Evolutionary conservation across 345 rosid genomes (phyloP), one percentile per base, ranked within the genome.

Genomic region (Lepidium aucheri): DNA sequence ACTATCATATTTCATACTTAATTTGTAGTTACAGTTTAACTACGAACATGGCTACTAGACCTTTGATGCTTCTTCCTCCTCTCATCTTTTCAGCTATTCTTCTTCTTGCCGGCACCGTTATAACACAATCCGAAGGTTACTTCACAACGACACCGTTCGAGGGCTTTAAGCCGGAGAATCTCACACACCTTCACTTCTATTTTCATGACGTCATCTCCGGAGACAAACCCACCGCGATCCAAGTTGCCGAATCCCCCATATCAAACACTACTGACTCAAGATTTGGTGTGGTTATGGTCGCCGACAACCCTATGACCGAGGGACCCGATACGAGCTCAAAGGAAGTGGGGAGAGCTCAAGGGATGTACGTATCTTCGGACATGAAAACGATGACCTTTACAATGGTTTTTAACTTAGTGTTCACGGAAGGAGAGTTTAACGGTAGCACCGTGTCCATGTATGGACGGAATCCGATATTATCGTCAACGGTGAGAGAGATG

Each of bases 371-470:
- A 10, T 55, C 65, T 0, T 76, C 85, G 1, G 74, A 79, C 9
- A 85, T 60, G 57, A 9, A 53, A 6, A 81, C 65, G 3, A 0
- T 74, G 3, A 73, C 80, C 10, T 60, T 86, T 7, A 49, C 83
- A 4, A 79, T 82, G 87, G 84, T 74, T 7, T 68, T 79, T 72
- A 82, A 82, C 74, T 77, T 84, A 9, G 82, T 42, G 22, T 86
- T 86, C 79, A 68, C 70, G 7, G 79, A 79, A 56, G 91, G 88
- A 18, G 76, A 82, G 77, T 84, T 74, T 65, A 86, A 84, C 2
- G 92, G 89, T 0, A 86, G 92, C 76, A 77, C 62, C 38, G 60
- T 81, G 0, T 68, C 83, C 10, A 44, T 85, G 56, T 74, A 78
- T 16, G 91, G 88, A 14, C 65, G 82, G 67, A 84, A 84, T 74